Evolutionary conservation across 1,284 basidiomycete genomes (phyloP).

Genomic region (Moniliophthora roreri): DNA sequence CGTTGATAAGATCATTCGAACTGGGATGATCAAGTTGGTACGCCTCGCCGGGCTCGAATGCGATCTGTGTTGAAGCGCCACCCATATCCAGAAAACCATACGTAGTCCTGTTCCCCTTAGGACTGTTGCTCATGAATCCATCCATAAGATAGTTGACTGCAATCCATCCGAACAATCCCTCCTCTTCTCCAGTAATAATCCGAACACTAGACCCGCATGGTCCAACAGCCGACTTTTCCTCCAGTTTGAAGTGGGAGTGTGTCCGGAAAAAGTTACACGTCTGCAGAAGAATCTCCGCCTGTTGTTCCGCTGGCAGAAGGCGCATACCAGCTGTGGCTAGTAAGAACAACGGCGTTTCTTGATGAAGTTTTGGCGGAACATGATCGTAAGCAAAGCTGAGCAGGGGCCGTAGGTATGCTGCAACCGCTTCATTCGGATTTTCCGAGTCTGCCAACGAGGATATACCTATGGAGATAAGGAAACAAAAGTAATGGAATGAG

Average conservation of each 20-base stretch:
- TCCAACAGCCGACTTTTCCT: constrained; percentile 58
- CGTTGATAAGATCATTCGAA: constrained; percentile 68
- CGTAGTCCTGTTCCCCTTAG: constrained; percentile 63
- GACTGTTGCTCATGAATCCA: constrained; percentile 72
- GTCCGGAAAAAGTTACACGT: constrained; percentile 78
- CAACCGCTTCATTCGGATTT: constrained; percentile 63
- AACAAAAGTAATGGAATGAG: constrained; percentile 7
- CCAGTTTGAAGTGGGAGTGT: constrained; percentile 78
- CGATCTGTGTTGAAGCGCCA: constrained; percentile 97
- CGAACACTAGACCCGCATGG: constrained; percentile 89
- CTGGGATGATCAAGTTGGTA: constrained; percentile 44
- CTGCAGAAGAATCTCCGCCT: constrained; percentile 70
- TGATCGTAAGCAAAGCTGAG: constrained; percentile 81
- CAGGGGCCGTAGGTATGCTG: constrained; percentile 78
- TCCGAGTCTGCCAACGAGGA: constrained; percentile 70
- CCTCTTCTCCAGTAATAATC: constrained; percentile 97
- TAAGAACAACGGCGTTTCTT: constrained; percentile 88
- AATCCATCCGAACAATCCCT: constrained; percentile 98
- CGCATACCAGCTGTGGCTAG: constrained; percentile 99
- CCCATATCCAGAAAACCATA: constrained; percentile 99
- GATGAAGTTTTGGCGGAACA: constrained; percentile 83
- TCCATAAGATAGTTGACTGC: constrained; percentile 99
- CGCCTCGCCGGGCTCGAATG: constrained; percentile 78
- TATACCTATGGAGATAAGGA: constrained; percentile 62
- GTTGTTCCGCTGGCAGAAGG: constrained; percentile 69